phyloP scores from a whole-genome alignment of 2,329 filamentous ascomycete genomes.

The Monosporascus sp. region DNA sequence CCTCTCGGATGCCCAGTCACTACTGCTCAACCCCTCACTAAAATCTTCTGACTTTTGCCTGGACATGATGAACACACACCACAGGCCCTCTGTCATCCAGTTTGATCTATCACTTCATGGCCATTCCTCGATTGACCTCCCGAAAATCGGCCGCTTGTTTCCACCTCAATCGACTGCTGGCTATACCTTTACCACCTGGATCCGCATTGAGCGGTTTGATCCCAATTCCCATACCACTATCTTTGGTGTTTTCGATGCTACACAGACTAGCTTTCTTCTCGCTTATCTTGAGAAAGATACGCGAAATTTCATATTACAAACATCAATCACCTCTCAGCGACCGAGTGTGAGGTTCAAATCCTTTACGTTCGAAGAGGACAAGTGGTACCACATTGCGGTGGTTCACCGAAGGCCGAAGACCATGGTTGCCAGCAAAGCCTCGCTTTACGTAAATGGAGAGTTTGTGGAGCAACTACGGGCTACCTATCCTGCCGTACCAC shows the following conservation, averaged over 20 bases:
- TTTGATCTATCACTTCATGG: slow-evolving; percentile 89
- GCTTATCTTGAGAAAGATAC: slow-evolving; percentile 93
- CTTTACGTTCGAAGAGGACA: slow-evolving; percentile 65
- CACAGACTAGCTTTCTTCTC: slow-evolving; percentile 88
- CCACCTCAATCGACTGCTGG: slow-evolving; percentile 75
- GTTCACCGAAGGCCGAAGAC: slow-evolving; percentile 77
- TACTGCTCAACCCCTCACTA: slow-evolving; percentile 51
- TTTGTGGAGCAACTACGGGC: slow-evolving; percentile 90
- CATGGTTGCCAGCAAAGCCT: slow-evolving; percentile 72
- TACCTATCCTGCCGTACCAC: slow-evolving; percentile 75
- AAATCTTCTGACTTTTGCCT: slow-evolving; percentile 64
- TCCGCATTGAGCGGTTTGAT: slow-evolving; percentile 84
- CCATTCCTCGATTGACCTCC: slow-evolving; percentile 83
- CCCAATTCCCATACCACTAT: slow-evolving; percentile 82
- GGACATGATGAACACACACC: slow-evolving; percentile 67
- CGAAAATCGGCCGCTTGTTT: slow-evolving; percentile 78
- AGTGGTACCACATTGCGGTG: slow-evolving; percentile 91
- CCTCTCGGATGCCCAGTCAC: slow-evolving; percentile 76
- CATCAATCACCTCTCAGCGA: slow-evolving; percentile 77
- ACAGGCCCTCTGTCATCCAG: slow-evolving; percentile 79
- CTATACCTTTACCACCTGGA: slow-evolving; percentile 88
- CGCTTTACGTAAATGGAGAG: slow-evolving; percentile 86
- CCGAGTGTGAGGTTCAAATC: slow-evolving; percentile 94
- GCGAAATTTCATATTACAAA: slow-evolving; percentile 90
- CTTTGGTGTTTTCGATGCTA: slow-evolving; percentile 89